Percentiles rank a stretch among this genome's conserved stretches.
Evolutionary conservation across 768 basidiomycete genomes (phyloP).

Genomic region (Tulasnella sp.): DNA sequence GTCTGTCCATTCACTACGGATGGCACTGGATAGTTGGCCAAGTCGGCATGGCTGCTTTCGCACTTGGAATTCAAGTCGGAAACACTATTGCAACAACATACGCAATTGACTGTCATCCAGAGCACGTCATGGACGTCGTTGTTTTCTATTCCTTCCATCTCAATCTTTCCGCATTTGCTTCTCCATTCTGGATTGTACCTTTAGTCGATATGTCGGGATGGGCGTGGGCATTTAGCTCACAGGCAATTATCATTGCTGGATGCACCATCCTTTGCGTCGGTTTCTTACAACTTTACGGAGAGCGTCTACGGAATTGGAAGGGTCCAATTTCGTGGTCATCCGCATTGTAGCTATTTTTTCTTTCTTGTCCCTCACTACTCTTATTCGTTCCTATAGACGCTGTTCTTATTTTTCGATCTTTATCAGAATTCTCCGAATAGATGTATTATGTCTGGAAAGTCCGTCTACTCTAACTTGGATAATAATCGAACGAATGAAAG

Average conservation of each 20-base stretch:
- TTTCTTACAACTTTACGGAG: conserved; percentile 11
- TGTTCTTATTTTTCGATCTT: too few species aligned
- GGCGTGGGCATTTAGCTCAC: conserved; percentile 17
- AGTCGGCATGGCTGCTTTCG: conserved; percentile 9
- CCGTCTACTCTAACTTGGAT: too few species aligned
- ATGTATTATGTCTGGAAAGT: too few species aligned
- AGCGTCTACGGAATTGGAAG: background rate
- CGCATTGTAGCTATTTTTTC: background rate
- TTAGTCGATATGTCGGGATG: conserved; percentile 14
- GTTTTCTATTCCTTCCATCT: conserved; percentile 17
- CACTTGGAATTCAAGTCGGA: conserved; percentile 17
- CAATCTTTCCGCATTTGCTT: conserved; percentile 17
- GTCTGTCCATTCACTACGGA: conserved; percentile 1
- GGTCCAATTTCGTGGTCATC: conserved; percentile 7
- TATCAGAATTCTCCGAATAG: too few species aligned
- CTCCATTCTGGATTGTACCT: conserved; percentile 18
- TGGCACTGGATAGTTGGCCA: conserved; percentile 15
- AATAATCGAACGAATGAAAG: too few species aligned
- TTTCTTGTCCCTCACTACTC: background rate
- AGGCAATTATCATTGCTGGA: conserved; percentile 12
- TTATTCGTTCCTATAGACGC: too few species aligned
- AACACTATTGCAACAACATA: conserved; percentile 16
- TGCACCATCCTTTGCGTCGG: conserved; percentile 8
- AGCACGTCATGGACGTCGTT: conserved; percentile 17
- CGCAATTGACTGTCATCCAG: conserved; percentile 17